Evolutionary conservation across 2,329 filamentous ascomycete genomes (phyloP), one percentile per base, ranked within the genome.

Genomic region (Fonsecaea monophora): DNA sequence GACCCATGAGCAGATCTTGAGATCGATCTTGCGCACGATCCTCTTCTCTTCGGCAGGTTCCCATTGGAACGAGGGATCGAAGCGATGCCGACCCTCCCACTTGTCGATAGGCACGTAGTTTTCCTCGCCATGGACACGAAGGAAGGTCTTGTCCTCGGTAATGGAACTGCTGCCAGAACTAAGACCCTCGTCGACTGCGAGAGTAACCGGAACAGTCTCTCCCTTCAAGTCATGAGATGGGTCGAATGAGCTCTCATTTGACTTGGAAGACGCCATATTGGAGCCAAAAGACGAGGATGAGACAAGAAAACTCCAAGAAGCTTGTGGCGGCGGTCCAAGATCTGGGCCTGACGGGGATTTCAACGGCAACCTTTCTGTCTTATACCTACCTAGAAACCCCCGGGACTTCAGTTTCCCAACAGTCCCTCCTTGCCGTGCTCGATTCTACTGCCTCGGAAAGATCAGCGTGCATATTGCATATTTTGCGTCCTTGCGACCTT

Each of bases 11-110:
- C 73, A 75, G 64, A 77, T 73, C 55, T 55, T 62, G 4, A 63
- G 38, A 40, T 65, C 61, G 40, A 68, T 62, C 60, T 72, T 73
- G 53, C 71, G 60, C 13, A 72, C 69, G 10, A 74, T 64, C 70
- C 66, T 73, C 71, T 50, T 50, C 45, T 50, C 45, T 10, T 50
- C 45, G 21, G 21, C 45, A 10, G 45, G 45, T 3, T 66, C 72
- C 73, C 6, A 67, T 61, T 25, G 50, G 21, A 50, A 50, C 13
- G 67, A 15, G 63, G 71, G 81, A 64, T 84, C 82, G 77, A 81
- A 84, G 10, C 80, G 78, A 72, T 83, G 81, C 42, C 78, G 75
- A 12, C 82, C 81, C 73, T 84, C 82, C 72, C 86, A 80, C 40
- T 37, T 60, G 32, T 69, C 67, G 18, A 69, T 68, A 9, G 67